A percentile compares a stretch with the other conserved stretches of the same genome.
phyloP scores from a whole-genome alignment of 192 early-diverging fungal genomes.

The Coemansia aciculifera region DNA sequence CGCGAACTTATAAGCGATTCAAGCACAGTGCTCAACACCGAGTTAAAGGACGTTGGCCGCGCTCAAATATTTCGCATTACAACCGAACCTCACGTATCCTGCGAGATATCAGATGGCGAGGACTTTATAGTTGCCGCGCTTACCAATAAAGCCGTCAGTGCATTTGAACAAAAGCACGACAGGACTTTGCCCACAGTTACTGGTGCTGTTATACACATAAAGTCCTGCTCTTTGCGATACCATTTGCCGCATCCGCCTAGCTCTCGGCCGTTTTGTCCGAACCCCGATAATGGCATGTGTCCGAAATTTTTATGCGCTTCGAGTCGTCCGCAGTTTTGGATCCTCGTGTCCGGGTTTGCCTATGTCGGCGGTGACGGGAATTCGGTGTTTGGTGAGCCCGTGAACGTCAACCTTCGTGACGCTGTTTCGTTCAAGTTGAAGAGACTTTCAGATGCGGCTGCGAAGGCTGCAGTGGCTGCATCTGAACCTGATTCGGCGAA shows the following conservation, averaged over 20 bases:
- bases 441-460: neutral
- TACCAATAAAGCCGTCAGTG: slow-evolving; percentile 12
- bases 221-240: slow-evolving; percentile 9
- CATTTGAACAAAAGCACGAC: slow-evolving; percentile 9
- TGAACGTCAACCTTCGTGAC: slow-evolving; percentile 11
- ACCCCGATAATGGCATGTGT: slow-evolving; percentile 1
- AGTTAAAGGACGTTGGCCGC: slow-evolving; percentile 17
- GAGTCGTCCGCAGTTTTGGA: slow-evolving; percentile 36
- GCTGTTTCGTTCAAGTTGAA: slow-evolving; percentile 5
- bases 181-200: neutral
- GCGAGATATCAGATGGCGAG: slow-evolving; percentile 47
- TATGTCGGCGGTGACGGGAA: slow-evolving; percentile 41
- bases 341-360: slow-evolving; percentile 31
- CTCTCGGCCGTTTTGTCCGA: slow-evolving; percentile 6
- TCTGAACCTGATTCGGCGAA: neutral
- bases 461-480: neutral
- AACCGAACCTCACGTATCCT: slow-evolving; percentile 12
- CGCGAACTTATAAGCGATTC: slow-evolving; percentile 8
- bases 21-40: slow-evolving; percentile 1
- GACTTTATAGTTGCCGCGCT: slow-evolving; percentile 40
- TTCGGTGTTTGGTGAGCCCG: slow-evolving; percentile 31
- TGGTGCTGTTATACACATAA: slow-evolving; percentile 19
- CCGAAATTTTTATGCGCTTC: slow-evolving; percentile 14
- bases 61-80: slow-evolving; percentile 24
- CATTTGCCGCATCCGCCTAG: neutral